Evolutionary conservation across 2,329 filamentous ascomycete genomes (phyloP).

Genomic region (Neofusicoccum sp.): DNA sequence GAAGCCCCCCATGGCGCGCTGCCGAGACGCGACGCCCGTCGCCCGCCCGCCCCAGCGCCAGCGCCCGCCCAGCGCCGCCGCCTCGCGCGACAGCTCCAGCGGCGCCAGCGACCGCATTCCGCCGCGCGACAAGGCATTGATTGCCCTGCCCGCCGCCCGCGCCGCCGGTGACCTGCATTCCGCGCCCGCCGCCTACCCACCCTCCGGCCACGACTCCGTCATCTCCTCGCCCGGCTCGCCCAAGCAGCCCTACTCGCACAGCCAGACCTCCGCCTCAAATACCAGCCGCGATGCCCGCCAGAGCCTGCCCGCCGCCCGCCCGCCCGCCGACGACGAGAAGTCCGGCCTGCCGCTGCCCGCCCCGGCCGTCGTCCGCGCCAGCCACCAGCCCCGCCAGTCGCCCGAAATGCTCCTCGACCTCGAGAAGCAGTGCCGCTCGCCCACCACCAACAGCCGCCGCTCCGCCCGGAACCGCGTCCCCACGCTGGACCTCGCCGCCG

Average conservation of each 20-base stretch:
- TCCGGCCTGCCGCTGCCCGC: conserved; percentile 18
- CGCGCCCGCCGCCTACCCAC: conserved; percentile 4
- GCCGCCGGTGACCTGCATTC: conserved; percentile 18
- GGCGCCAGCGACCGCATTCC: conserved; percentile 17
- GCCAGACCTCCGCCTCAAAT: conserved; percentile 30
- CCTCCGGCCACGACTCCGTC: conserved; percentile 34
- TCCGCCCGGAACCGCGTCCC: conserved; percentile 25
- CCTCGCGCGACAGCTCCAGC: conserved; percentile 22
- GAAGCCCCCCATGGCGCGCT: conserved; percentile 11
- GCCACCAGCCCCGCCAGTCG: conserved; percentile 15
- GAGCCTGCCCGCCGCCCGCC: conserved; percentile 22
- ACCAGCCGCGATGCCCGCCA: conserved; percentile 24
- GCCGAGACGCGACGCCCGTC: conserved; percentile 24
- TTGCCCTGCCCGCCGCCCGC: conserved; percentile 21
- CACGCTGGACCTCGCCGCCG: conserved; percentile 27
- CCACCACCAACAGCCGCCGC: conserved; percentile 24
- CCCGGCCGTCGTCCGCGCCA: background rate
- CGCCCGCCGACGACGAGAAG: conserved; percentile 23
- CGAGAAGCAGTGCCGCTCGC: conserved; percentile 31
- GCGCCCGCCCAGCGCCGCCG: background rate
- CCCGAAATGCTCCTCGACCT: conserved; percentile 32
- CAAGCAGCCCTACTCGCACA: conserved; percentile 33
- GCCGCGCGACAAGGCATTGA: conserved; percentile 14
- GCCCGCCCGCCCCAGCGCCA: conserved; percentile 16
- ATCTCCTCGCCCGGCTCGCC: conserved; percentile 37